A percentile compares a stretch with the other conserved stretches of the same genome.
phyloP scores from a whole-genome alignment of 768 basidiomycete species.

The Suillus plorans region DNA sequence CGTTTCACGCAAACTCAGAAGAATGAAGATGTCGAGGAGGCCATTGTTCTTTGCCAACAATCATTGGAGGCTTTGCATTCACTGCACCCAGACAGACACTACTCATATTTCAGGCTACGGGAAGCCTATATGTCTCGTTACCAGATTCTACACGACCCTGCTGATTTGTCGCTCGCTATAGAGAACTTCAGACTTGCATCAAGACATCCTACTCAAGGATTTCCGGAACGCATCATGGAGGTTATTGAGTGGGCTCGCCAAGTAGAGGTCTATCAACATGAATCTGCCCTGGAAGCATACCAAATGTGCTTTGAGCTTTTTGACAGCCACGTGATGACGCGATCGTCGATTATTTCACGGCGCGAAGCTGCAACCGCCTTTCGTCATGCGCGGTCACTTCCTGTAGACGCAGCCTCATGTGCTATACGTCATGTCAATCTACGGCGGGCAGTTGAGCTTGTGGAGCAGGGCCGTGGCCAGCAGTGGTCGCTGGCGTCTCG shows the following conservation, averaged over 20 bases:
- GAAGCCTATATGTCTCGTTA: too few species aligned
- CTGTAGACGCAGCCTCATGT: slow-evolving; percentile 7
- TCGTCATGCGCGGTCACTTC: fast-evolving
- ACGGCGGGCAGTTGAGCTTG: slow-evolving; percentile 23
- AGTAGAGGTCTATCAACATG: too few species aligned
- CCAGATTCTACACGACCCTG: too few species aligned
- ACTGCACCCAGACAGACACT: not conserved
- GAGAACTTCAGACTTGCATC: too few species aligned
- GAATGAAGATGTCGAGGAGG: not conserved
- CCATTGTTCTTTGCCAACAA: not conserved
- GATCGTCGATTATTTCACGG: not conserved
- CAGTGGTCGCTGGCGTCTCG: slow-evolving; percentile 27
- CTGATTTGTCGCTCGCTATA: too few species aligned
- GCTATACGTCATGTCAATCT: slow-evolving; percentile 12
- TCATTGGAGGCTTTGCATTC: not conserved
- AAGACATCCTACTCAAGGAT: too few species aligned
- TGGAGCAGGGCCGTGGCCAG: slow-evolving; percentile 20
- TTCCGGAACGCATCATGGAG: too few species aligned
- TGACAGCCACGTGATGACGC: not conserved
- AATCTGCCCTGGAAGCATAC: too few species aligned
- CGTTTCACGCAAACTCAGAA: not conserved
- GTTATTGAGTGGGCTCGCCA: too few species aligned
- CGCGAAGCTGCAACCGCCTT: not conserved
- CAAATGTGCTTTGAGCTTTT: too few species aligned
- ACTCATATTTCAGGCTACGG: too few species aligned